Evolutionary conservation across 768 basidiomycete species (phyloP).

Genomic region (Collybiopsis luxurians): DNA sequence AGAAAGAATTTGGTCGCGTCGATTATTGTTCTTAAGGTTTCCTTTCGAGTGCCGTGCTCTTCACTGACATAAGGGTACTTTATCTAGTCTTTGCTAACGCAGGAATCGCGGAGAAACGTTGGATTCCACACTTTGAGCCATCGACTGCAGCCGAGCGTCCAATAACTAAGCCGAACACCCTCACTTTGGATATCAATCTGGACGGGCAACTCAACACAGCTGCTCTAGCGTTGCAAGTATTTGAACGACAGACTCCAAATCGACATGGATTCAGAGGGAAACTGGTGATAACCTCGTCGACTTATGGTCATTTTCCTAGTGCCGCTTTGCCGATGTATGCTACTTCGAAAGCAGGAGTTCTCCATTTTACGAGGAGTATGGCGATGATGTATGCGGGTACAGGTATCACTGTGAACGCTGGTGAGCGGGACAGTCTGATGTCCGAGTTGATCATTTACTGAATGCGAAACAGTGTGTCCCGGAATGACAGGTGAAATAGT

Average conservation of each 20-base stretch:
- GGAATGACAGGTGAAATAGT: neutral
- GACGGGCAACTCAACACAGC: slow-evolving; percentile 19
- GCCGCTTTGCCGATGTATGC: slow-evolving; percentile 18
- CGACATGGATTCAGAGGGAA: slow-evolving; percentile 16
- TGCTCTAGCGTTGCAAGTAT: slow-evolving; percentile 16
- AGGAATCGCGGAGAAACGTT: slow-evolving; percentile 17
- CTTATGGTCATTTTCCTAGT: slow-evolving; percentile 15
- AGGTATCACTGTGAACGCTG: slow-evolving; percentile 15
- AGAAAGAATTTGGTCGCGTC: slow-evolving; percentile 12
- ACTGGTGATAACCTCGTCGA: slow-evolving; percentile 16
- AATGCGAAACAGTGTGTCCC: neutral
- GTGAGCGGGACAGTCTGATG: slow-evolving; percentile 3
- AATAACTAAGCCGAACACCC: slow-evolving; percentile 13
- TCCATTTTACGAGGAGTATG: slow-evolving; percentile 17
- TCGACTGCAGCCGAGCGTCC: slow-evolving; percentile 10
- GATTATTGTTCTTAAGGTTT: slow-evolving; percentile 11
- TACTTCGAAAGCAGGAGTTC: slow-evolving; percentile 16
- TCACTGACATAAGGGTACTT: neutral
- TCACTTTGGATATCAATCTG: slow-evolving; percentile 13
- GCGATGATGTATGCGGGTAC: slow-evolving; percentile 15
- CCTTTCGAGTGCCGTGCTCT: neutral
- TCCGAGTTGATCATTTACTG: neutral
- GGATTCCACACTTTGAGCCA: slow-evolving; percentile 17
- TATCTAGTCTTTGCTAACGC: slow-evolving; percentile 18
- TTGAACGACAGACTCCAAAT: slow-evolving; percentile 16